These are phyloP conservation scores for Pseudogymnoascus sp. DNA, from an alignment of 2,329 filamentous ascomycete species.

Conservation along the genomic window DNA sequence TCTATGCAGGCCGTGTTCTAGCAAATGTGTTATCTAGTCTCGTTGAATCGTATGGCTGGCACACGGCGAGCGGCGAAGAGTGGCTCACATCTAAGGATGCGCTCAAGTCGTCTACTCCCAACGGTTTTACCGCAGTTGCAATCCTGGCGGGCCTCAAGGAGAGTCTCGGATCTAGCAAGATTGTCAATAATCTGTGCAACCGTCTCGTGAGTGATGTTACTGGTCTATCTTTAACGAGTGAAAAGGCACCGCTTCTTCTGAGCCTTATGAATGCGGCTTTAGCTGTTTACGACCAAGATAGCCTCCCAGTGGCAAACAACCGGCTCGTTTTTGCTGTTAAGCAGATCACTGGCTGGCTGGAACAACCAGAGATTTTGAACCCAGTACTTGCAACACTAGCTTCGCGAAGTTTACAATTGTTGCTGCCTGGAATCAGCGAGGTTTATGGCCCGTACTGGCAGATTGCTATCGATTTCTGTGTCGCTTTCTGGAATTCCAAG, in stretches of 20 bases:
- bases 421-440: conserved; percentile 69
- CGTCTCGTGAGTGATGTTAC: conserved; percentile 54
- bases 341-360: conserved; percentile 66
- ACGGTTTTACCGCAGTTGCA: conserved; percentile 42
- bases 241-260: conserved; percentile 42
- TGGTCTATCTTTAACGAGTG: conserved; percentile 36
- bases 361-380: conserved; percentile 40
- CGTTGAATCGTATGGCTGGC: conserved; percentile 41
- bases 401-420: conserved; percentile 48
- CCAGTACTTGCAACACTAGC: conserved; percentile 42
- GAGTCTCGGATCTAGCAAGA: conserved; percentile 40
- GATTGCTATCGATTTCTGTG: conserved; percentile 51
- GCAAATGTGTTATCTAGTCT: conserved; percentile 42
- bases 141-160: conserved; percentile 47
- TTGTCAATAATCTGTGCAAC: conserved; percentile 48
- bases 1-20: conserved; percentile 49
- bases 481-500: conserved; percentile 47
- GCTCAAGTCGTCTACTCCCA: conserved; percentile 40
- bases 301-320: conserved; percentile 50
- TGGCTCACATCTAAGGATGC: conserved; percentile 39
- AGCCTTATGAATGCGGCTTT: conserved; percentile 48
- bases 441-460: conserved; percentile 89
- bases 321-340: conserved; percentile 65
- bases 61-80: conserved; percentile 37
- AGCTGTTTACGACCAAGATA: conserved; percentile 43